These are phyloP conservation scores for Ophiostoma australiae DNA, from an alignment of 2,329 filamentous ascomycete species.

Conservation along the genomic window DNA sequence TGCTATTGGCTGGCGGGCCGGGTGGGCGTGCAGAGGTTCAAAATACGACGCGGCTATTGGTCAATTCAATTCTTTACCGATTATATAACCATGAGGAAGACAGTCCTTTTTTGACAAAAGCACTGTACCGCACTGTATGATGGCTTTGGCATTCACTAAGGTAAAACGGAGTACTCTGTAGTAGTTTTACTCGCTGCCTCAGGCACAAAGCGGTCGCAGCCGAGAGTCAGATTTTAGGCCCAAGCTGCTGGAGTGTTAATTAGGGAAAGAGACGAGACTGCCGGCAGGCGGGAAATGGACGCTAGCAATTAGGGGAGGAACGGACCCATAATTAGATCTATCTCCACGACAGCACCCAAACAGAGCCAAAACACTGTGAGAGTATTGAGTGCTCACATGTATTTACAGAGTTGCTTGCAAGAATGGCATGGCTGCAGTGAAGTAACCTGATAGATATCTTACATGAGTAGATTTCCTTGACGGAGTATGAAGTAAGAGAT, in stretches of 20 bases:
- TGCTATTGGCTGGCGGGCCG: slow-evolving; percentile 18
- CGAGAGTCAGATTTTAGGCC: background rate
- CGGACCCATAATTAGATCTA: background rate
- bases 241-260: slow-evolving; percentile 6
- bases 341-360: slow-evolving; percentile 3
- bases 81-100: slow-evolving; percentile 19
- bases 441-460: background rate
- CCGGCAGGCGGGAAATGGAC: slow-evolving; percentile 11
- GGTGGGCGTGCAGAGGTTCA: slow-evolving; percentile 21
- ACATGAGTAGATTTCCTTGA: no score
- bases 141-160: background rate
- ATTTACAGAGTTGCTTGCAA: background rate
- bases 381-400: no score
- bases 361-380: background rate
- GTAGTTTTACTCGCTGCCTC: slow-evolving; percentile 10
- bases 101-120: background rate
- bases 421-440: background rate
- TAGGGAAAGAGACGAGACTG: background rate
- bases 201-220: slow-evolving; percentile 17
- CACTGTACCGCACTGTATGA: background rate
- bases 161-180: no score
- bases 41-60: slow-evolving; percentile 24
- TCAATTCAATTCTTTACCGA: slow-evolving; percentile 20
- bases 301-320: background rate
- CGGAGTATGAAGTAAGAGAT: no score